Conservation (phyloP, 352 stramenopile species). For the Phytopythium boreale region DNA sequence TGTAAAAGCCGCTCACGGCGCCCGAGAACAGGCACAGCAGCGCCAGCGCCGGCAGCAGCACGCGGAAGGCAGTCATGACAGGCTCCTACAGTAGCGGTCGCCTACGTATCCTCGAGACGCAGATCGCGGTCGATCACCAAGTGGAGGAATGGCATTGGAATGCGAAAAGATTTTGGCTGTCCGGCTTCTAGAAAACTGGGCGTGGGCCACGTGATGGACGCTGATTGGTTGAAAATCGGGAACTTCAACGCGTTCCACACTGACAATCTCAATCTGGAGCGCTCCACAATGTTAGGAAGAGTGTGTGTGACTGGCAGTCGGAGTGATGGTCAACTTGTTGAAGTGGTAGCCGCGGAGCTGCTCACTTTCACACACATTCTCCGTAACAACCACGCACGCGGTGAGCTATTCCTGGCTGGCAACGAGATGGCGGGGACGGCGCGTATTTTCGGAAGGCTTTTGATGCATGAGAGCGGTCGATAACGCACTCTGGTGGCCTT, state of each 20-base stretch:
- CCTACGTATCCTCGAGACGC: background rate
- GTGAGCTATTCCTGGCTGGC: background rate
- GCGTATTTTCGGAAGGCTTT: background rate
- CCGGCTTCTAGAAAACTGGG: background rate
- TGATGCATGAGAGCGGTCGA: background rate
- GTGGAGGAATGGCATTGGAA: background rate
- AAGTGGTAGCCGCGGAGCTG: background rate
- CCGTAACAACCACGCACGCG: background rate
- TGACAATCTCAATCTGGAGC: background rate
- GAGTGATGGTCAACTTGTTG: background rate
- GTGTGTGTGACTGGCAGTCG: background rate
- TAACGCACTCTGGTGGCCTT: background rate
- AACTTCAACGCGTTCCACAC: slow-evolving; percentile 3
- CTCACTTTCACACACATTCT: background rate
- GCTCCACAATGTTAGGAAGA: background rate
- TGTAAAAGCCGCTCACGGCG: slow-evolving; percentile 53
- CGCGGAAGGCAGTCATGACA: background rate
- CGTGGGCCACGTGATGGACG: slow-evolving; percentile 17
- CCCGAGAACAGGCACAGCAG: slow-evolving; percentile 31
- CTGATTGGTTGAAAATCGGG: slow-evolving; percentile 21
- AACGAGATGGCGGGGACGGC: too few species aligned
- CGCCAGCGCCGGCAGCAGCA: slow-evolving; percentile 18
- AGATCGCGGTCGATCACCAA: background rate
- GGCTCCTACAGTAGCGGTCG: background rate
- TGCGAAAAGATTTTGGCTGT: background rate